Evolutionary conservation across 2,329 filamentous ascomycete genomes (phyloP).

Genomic region (Esteya vermicola): DNA sequence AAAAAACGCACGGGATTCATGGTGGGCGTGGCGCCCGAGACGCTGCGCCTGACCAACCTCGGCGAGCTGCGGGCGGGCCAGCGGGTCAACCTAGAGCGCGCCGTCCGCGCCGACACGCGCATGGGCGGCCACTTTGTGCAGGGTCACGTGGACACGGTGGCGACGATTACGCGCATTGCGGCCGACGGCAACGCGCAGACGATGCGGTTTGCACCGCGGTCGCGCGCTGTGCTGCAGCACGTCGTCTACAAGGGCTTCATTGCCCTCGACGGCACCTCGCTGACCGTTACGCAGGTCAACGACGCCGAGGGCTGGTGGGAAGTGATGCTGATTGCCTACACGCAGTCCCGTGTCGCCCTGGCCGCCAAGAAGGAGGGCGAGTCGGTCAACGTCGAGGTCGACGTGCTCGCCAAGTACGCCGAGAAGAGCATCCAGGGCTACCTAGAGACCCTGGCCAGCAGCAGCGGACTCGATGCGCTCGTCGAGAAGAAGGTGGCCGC

Average conservation of each 20-base stretch:
- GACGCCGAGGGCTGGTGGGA: conserved; percentile 73
- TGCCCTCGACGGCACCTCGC: conserved; percentile 81
- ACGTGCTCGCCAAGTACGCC: conserved; percentile 74
- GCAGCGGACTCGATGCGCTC: conserved; percentile 50
- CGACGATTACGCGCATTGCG: conserved; percentile 55
- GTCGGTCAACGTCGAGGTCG: conserved; percentile 82
- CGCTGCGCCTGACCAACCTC: conserved; percentile 89
- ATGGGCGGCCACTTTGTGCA: conserved; percentile 99
- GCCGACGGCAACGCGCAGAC: conserved; percentile 85
- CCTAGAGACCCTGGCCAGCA: conserved; percentile 41
- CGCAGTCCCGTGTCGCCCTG: conserved; percentile 80
- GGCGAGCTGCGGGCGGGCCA: conserved; percentile 52
- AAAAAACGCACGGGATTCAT: conserved; percentile 53
- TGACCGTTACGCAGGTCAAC: conserved; percentile 80
- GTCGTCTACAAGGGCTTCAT: conserved; percentile 95
- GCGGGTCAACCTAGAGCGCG: conserved; percentile 83
- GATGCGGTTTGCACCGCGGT: conserved; percentile 60
- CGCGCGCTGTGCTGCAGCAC: conserved; percentile 60
- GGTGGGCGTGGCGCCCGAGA: conserved; percentile 90
- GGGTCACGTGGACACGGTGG: conserved; percentile 88
- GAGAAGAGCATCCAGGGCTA: conserved; percentile 82
- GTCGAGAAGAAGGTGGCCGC: conserved; percentile 63
- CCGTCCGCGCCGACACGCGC: conserved; percentile 77
- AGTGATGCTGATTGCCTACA: conserved; percentile 96
- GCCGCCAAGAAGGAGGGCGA: conserved; percentile 67